A percentile compares a stretch with the other conserved stretches of the same genome.
Evolutionary conservation across 2,329 filamentous ascomycete species (phyloP).

Genomic region (Fusarium subtropicale): DNA sequence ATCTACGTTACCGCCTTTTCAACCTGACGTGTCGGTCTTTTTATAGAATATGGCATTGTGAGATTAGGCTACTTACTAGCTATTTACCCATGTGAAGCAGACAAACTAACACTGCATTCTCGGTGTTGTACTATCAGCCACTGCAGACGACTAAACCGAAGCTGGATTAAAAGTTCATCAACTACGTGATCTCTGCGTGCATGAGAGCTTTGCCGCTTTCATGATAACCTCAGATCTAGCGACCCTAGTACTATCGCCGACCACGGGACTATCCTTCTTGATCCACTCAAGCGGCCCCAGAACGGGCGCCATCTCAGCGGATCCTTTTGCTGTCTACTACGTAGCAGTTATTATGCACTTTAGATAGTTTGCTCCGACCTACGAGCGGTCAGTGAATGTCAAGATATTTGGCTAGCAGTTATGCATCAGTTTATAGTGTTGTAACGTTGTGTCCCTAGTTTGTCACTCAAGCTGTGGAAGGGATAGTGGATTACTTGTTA

Average conservation of each 20-base stretch:
- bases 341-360: background rate
- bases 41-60: background rate
- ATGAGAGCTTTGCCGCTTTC: conserved; percentile 31
- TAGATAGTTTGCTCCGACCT: background rate
- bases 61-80: background rate
- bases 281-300: conserved; percentile 29
- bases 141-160: background rate
- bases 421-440: background rate
- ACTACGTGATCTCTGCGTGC: conserved; percentile 5
- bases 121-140: background rate
- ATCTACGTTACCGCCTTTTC: conserved; percentile 14
- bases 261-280: conserved; percentile 26
- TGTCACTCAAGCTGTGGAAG: background rate
- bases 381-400: background rate
- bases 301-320: conserved; percentile 18
- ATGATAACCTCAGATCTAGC: conserved; percentile 38
- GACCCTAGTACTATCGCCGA: conserved; percentile 29
- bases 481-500: background rate
- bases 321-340: conserved; percentile 2
- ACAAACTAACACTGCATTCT: background rate
- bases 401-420: background rate
- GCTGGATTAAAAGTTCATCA: background rate
- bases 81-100: background rate
- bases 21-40: background rate
- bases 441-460: background rate